phyloP scores from a whole-genome alignment of 805 yeast species.

The Scheffersomyces lignosus region DNA sequence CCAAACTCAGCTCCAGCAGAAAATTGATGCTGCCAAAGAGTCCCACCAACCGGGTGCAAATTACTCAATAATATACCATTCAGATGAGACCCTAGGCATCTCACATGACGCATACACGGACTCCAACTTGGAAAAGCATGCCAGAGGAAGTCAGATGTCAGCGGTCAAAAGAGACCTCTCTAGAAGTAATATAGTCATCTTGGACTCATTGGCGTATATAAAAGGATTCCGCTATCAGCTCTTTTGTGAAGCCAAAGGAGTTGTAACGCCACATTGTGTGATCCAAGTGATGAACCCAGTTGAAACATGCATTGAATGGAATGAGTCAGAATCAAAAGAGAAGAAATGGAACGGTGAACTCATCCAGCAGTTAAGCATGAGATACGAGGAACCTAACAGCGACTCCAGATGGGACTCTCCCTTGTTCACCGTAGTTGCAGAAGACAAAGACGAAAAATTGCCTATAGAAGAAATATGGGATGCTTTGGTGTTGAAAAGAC shows the following conservation, averaged over 20 bases:
- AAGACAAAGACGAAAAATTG: constrained; percentile 45
- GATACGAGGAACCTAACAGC: constrained; percentile 92
- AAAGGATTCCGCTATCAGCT: constrained; percentile 95
- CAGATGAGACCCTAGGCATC: constrained; percentile 78
- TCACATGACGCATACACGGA: constrained; percentile 66
- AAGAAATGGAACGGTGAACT: constrained; percentile 65
- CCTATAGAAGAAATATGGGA: constrained; percentile 71
- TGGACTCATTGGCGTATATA: constrained; percentile 86
- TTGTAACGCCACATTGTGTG: constrained; percentile 78
- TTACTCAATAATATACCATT: constrained; percentile 64
- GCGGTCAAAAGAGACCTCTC: constrained; percentile 84
- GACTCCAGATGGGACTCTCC: constrained; percentile 94
- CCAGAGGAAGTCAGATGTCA: constrained; percentile 81
- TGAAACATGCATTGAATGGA: constrained; percentile 65
- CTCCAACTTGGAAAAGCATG: constrained; percentile 73
- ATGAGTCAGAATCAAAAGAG: constrained; percentile 30
- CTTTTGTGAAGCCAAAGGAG: constrained; percentile 88
- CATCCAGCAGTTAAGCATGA: constrained; percentile 66
- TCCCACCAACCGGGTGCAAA: constrained; percentile 50
- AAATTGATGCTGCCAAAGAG: constrained; percentile 38
- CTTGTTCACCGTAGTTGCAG: constrained; percentile 64
- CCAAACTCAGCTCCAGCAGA: constrained; percentile 44
- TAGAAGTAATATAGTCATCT: constrained; percentile 68
- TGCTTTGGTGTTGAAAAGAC: constrained; percentile 56
- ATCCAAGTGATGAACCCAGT: constrained; percentile 74